Base-by-base conservation (phyloP, 495 filamentous ascomycete genomes). In the Podospora sp. region DNA sequence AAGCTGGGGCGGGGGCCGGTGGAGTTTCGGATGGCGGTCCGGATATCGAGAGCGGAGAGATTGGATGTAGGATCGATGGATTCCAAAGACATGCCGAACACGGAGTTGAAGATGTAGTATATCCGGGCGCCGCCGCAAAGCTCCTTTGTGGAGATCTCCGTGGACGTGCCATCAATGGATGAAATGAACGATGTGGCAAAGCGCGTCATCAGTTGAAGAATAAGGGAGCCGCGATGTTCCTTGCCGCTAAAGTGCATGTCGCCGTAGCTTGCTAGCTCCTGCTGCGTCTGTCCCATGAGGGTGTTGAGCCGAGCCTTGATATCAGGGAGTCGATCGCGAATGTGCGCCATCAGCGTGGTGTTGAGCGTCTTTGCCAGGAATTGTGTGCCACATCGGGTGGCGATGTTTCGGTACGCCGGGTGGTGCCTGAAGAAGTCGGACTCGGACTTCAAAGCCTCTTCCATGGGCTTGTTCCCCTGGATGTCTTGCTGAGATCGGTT, bases 91-190 rank as follows among this genome's bases (percentile, higher is more conserved):
- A 96, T 97, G 57, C 95, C 96, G 78, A 98, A 99, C 16, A 99
- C 96, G 49, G 94, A 97, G 78, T 99, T 99, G 83, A 99, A 99
- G 61, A 99, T 98, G 78, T 99, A 99, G 79, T 99, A 99, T 68
- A 99, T 97, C 25, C 95, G 87, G 20, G 95, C 95, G 66, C 95
- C 95, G 70, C 95, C 95, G 73, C 95, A 97, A 4, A 99, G 89
- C 73, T 99, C 95, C 77, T 98, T 98, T 7, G 95, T 99, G 8
- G 96, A 97, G 67, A 99, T 98, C 73, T 99, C 96, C 24, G 94
- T 96, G 0, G 93, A 97, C 20, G 95, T 98, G 76, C 95, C 95
- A 74, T 99, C 95, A 71, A 99, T 99, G 11, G 95, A 97, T 6
- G 95, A 95, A 73, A 98, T 97, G 81, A 99, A 99, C 2, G 93